phyloP scores from a whole-genome alignment of 352 stramenopile genomes.

The Pythium chondricola region DNA sequence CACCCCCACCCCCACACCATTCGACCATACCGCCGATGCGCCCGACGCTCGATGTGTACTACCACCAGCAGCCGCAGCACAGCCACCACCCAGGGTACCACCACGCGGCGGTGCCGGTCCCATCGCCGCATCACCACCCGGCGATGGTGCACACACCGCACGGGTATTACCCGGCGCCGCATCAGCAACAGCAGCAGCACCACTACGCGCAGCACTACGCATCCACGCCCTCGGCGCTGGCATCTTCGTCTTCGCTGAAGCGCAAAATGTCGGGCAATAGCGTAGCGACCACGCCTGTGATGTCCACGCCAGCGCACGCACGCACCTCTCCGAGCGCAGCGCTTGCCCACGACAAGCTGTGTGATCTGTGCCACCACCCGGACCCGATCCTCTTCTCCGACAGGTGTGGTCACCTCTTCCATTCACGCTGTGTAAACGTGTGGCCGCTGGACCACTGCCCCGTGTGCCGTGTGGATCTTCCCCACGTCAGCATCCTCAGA shows the following conservation, averaged over 20 bases:
- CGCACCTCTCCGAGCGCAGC: slow-evolving; percentile 6
- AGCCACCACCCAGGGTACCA: slow-evolving; percentile 10
- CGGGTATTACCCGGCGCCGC: slow-evolving; percentile 17
- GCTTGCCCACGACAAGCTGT: slow-evolving; percentile 35
- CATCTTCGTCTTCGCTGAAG: slow-evolving; percentile 31
- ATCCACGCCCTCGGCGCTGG: slow-evolving; percentile 20
- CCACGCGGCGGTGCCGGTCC: slow-evolving; percentile 2
- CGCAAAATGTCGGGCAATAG: slow-evolving; percentile 25
- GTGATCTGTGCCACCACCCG: slow-evolving; percentile 72
- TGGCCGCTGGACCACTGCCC: slow-evolving; percentile 68
- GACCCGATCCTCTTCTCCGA: slow-evolving; percentile 70
- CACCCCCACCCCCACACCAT: neutral
- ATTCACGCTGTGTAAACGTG: slow-evolving; percentile 78
- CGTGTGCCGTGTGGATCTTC: slow-evolving; percentile 46
- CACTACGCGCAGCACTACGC: slow-evolving; percentile 26
- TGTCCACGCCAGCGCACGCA: slow-evolving; percentile 1
- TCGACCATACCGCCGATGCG: slow-evolving; percentile 9
- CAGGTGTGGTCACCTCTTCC: slow-evolving; percentile 76
- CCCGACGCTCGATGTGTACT: slow-evolving; percentile 23
- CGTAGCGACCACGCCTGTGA: slow-evolving; percentile 8
- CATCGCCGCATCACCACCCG: slow-evolving; percentile 17
- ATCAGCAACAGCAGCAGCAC: slow-evolving; percentile 11
- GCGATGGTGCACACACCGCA: slow-evolving; percentile 13
- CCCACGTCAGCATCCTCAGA: slow-evolving; percentile 53
- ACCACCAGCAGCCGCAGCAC: slow-evolving; percentile 19